Percentiles rank a stretch among this genome's conserved stretches.
These are phyloP conservation scores for Tritrichomonas foetus DNA, from an alignment of 208 protist species.

Conservation along the genomic window DNA sequence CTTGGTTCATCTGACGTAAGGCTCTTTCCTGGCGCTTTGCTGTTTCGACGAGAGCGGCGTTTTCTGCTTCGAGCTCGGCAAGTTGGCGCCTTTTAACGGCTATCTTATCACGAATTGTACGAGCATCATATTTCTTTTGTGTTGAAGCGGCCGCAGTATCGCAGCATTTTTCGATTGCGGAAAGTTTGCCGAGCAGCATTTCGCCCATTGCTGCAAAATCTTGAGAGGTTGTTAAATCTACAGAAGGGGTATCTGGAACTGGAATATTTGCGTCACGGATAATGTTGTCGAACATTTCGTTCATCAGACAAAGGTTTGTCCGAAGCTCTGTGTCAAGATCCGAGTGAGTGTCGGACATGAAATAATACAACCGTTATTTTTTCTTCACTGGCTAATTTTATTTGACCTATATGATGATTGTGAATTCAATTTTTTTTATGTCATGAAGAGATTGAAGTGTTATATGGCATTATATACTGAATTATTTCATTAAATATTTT, in stretches of 20 bases:
- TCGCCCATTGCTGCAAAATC: not conserved
- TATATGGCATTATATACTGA: no score
- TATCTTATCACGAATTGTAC: conserved; percentile 12
- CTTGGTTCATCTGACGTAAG: not conserved
- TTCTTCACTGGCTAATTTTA: no score
- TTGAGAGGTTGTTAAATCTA: not conserved
- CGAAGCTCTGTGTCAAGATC: not conserved
- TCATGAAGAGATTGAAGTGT: no score
- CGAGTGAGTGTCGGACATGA: no score
- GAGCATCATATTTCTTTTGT: conserved; percentile 30
- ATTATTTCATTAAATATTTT: no score
- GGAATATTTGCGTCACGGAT: not conserved
- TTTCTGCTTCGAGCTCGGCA: conserved; percentile 7
- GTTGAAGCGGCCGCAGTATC: not conserved
- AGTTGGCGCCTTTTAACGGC: not conserved
- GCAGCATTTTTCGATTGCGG: not conserved
- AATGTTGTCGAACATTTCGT: not conserved
- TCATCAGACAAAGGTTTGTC: not conserved
- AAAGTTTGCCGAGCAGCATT: not conserved
- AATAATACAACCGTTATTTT: no score
- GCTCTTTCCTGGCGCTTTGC: not conserved
- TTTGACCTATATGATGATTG: no score
- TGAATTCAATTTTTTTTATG: no score
- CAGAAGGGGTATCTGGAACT: not conserved
- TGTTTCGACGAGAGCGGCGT: not conserved